These are phyloP conservation scores for Lepidium africanum DNA, from an alignment of 345 rosid genomes.

Conservation along the genomic window DNA sequence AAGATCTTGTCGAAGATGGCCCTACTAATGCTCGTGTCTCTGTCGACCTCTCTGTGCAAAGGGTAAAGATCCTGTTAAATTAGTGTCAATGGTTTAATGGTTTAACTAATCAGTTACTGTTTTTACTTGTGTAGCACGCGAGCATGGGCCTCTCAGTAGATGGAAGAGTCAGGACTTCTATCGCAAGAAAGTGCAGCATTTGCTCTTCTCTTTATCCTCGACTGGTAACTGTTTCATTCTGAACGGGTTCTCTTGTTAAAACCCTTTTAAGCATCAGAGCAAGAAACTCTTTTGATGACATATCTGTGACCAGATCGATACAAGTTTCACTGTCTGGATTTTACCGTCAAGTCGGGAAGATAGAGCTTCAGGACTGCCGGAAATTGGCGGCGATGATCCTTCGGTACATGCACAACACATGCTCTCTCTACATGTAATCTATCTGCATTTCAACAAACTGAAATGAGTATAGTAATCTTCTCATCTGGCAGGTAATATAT, in stretches of 20 bases:
- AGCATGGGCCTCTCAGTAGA: constrained; percentile 83
- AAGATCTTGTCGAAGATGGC: constrained; percentile 64
- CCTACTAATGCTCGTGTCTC: constrained; percentile 40
- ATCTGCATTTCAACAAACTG: not conserved
- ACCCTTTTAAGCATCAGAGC: not conserved
- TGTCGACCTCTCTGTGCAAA: constrained; percentile 48
- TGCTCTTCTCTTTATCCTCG: constrained; percentile 57
- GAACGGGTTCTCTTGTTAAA: not conserved
- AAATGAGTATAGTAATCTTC: not conserved
- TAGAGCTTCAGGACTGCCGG: constrained; percentile 37
- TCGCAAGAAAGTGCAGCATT: constrained; percentile 56
- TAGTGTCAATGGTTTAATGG: not conserved
- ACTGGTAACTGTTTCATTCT: constrained; percentile 5
- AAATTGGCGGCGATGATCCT: constrained; percentile 77
- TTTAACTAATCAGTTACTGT: not conserved
- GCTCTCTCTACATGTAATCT: not conserved
- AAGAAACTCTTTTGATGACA: constrained; percentile 2
- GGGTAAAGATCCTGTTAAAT: constrained; percentile 42
- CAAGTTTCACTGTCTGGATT: constrained; percentile 74
- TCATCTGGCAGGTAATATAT: constrained; percentile 59
- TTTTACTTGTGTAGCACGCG: constrained; percentile 51
- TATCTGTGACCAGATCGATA: constrained; percentile 45
- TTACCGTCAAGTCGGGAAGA: constrained; percentile 42
- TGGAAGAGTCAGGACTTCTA: constrained; percentile 60
- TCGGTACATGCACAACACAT: constrained; percentile 24